Evolutionary conservation across 192 early-diverging fungal genomes (phyloP).

Genomic region (Rhizophagus prolifer): DNA sequence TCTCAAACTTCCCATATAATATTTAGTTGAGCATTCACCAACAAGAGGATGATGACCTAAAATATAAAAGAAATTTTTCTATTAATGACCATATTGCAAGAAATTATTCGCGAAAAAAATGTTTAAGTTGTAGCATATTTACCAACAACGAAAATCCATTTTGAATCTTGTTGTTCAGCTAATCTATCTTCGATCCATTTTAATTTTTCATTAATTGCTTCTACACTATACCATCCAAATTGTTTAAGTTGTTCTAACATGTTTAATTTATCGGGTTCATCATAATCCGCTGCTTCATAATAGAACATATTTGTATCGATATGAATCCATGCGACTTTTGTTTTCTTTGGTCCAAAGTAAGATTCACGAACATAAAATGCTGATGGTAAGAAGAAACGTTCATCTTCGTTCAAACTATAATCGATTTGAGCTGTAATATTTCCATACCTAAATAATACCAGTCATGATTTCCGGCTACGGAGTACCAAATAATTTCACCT

Average conservation of each 20-base stretch:
- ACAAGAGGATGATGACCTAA: constrained; percentile 26
- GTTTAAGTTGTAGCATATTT: background rate
- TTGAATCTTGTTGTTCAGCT: background rate
- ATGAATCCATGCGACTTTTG: constrained; percentile 11
- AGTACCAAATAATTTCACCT: constrained; percentile 6
- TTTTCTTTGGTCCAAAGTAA: constrained; percentile 3
- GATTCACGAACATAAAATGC: background rate
- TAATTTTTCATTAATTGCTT: background rate
- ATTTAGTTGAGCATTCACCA: background rate
- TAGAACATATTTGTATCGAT: constrained; percentile 12
- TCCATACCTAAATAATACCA: constrained; percentile 20
- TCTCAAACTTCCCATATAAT: background rate
- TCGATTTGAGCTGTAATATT: constrained; percentile 13
- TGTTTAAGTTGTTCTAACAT: background rate
- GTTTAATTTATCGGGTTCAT: background rate
- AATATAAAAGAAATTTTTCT: background rate
- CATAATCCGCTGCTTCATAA: background rate
- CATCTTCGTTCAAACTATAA: background rate
- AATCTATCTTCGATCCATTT: constrained; percentile 29
- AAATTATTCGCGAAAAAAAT: too few species aligned
- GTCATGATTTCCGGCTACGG: constrained; percentile 27
- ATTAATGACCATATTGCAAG: too few species aligned
- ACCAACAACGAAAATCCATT: constrained; percentile 30
- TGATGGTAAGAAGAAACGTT: constrained; percentile 17
- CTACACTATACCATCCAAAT: background rate